These are phyloP conservation scores for Phoma sp. DNA, from an alignment of 2,329 filamentous ascomycete genomes.

Conservation along the genomic window DNA sequence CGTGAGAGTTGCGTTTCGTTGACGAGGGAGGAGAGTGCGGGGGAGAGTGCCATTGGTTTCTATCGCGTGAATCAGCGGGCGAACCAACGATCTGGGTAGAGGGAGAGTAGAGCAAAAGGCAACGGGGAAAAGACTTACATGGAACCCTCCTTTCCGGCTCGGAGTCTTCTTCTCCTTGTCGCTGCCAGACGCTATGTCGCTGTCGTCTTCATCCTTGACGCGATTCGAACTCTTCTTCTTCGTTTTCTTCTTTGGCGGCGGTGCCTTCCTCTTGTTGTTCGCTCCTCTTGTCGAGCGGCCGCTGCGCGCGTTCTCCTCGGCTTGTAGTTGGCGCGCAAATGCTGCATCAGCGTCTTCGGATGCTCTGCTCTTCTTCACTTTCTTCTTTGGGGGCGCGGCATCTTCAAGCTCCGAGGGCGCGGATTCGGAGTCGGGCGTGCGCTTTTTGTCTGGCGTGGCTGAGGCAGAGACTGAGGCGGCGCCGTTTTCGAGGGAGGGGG, in stretches of 20 bases:
- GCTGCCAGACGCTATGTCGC: slow-evolving; percentile 71
- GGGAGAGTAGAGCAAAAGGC: background rate
- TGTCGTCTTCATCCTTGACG: slow-evolving; percentile 79
- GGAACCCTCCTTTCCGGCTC: slow-evolving; percentile 86
- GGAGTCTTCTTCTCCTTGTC: slow-evolving; percentile 68
- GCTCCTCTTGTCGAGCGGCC: slow-evolving; percentile 76
- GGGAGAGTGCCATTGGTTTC: slow-evolving; percentile 79
- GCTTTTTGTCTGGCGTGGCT: slow-evolving; percentile 48
- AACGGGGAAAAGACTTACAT: slow-evolving; percentile 59
- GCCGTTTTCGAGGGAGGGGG: slow-evolving; percentile 48
- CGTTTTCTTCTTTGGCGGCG: slow-evolving; percentile 66
- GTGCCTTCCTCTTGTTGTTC: slow-evolving; percentile 60
- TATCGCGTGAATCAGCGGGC: slow-evolving; percentile 22
- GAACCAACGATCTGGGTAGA: too few species aligned
- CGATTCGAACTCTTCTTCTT: slow-evolving; percentile 78
- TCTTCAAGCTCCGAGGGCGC: slow-evolving; percentile 51
- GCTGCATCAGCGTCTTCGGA: slow-evolving; percentile 84
- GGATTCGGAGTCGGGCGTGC: slow-evolving; percentile 50
- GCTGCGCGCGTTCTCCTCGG: slow-evolving; percentile 80
- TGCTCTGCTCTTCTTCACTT: slow-evolving; percentile 70
- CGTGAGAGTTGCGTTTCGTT: slow-evolving; percentile 84
- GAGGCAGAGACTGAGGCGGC: slow-evolving; percentile 33
- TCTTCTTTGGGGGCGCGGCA: slow-evolving; percentile 54
- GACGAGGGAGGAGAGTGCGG: slow-evolving; percentile 71
- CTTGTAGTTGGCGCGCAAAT: slow-evolving; percentile 86